Percentiles rank a stretch among this genome's conserved stretches.
Evolutionary conservation across 306 rosid species (phyloP).

Genomic region (Glycyrrhiza uralensis): DNA sequence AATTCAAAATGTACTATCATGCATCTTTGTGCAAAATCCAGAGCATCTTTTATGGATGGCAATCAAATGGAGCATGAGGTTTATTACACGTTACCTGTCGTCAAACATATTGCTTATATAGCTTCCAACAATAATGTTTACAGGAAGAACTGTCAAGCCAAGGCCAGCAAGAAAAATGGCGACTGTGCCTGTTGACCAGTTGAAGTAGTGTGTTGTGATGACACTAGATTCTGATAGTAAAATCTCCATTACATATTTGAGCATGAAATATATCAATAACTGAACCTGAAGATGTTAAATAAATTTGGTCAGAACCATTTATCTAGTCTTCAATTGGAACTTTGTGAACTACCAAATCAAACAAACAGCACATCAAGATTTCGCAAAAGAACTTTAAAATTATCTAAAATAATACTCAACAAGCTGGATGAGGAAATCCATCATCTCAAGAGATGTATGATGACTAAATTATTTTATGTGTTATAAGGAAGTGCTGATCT

Average conservation of each 20-base stretch:
- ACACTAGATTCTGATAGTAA: constrained; percentile 96
- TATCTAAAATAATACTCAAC: neutral
- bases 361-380: neutral
- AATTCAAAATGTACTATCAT: neutral
- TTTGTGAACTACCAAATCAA: neutral
- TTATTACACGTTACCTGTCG: constrained; percentile 66
- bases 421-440: neutral
- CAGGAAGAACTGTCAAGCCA: constrained; percentile 94
- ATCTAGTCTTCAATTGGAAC: constrained; percentile 19
- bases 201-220: constrained; percentile 81
- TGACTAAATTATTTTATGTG: neutral
- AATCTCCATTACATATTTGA: constrained; percentile 93
- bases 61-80: constrained; percentile 10
- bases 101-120: constrained; percentile 93
- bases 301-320: constrained; percentile 36
- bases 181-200: constrained; percentile 84
- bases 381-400: neutral
- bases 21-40: constrained; percentile 8
- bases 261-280: constrained; percentile 97
- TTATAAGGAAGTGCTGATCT: neutral
- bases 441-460: neutral
- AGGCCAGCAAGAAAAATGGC: constrained; percentile 90
- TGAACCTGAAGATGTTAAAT: constrained; percentile 63
- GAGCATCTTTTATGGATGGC: neutral
- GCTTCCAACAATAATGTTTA: constrained; percentile 78